phyloP scores from a whole-genome alignment of 2,329 filamentous ascomycete genomes.

The Keithomyces neogunnii region DNA sequence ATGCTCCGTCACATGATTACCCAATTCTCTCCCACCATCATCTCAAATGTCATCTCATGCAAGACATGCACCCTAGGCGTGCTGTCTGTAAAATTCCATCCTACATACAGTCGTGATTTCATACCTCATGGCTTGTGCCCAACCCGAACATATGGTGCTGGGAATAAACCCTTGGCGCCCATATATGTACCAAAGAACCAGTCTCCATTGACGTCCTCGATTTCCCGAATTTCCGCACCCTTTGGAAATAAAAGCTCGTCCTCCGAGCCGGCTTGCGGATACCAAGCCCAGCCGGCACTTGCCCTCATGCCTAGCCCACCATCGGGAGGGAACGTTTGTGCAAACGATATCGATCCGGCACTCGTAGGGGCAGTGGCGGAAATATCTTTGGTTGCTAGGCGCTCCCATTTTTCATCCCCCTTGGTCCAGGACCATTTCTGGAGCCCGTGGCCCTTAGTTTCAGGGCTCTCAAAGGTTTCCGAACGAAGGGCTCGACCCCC shows the following conservation, averaged over 20 bases:
- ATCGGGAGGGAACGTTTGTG: slow-evolving; percentile 57
- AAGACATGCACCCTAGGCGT: background rate
- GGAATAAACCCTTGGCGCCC: slow-evolving; percentile 71
- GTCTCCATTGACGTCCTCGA: slow-evolving; percentile 81
- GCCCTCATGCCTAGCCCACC: slow-evolving; percentile 61
- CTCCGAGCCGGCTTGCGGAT: slow-evolving; percentile 51
- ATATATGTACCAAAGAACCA: slow-evolving; percentile 88
- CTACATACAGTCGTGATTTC: background rate
- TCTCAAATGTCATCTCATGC: background rate
- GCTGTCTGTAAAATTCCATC: background rate
- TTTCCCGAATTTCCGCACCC: slow-evolving; percentile 73
- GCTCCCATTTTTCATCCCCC: slow-evolving; percentile 29
- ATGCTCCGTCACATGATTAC: background rate
- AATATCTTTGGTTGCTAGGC: slow-evolving; percentile 44
- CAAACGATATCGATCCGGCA: slow-evolving; percentile 17
- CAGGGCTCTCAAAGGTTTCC: slow-evolving; percentile 35
- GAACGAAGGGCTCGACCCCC: slow-evolving; percentile 65
- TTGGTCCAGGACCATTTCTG: slow-evolving; percentile 46
- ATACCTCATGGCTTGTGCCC: background rate
- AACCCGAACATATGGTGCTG: slow-evolving; percentile 62
- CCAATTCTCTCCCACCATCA: background rate
- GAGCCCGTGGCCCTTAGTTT: slow-evolving; percentile 24
- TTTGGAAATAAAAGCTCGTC: slow-evolving; percentile 82
- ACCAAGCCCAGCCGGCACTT: slow-evolving; percentile 69
- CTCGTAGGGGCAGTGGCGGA: slow-evolving; percentile 31